Conservation (phyloP, 2,329 filamentous ascomycete species). For the Talaromyces sp. region DNA sequence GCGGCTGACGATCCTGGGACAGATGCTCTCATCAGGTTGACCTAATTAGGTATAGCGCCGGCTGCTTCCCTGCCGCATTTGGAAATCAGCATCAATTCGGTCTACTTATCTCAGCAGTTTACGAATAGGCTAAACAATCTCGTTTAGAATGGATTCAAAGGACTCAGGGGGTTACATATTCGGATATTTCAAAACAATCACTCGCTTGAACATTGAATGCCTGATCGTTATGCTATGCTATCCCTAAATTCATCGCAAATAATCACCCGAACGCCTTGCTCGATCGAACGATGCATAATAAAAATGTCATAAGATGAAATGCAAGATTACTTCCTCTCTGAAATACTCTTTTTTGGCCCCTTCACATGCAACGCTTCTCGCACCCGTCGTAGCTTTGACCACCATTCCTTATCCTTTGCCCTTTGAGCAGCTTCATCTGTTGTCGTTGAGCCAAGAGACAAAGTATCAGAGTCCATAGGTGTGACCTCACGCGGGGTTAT, state of each 20-base stretch:
- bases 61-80: constrained; percentile 12
- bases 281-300: not conserved
- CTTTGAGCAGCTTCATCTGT: constrained; percentile 45
- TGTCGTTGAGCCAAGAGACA: constrained; percentile 23
- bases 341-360: constrained; percentile 49
- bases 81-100: not conserved
- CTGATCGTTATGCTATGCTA: not conserved
- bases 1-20: constrained; percentile 7
- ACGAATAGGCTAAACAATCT: not conserved
- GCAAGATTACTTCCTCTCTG: constrained; percentile 3
- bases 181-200: not conserved
- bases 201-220: not conserved
- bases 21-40: constrained; percentile 2
- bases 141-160: not conserved
- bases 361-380: constrained; percentile 70
- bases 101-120: not conserved
- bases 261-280: constrained; percentile 4
- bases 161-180: not conserved
- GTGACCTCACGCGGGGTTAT: constrained; percentile 20
- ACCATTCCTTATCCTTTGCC: constrained; percentile 42
- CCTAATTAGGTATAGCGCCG: constrained; percentile 16
- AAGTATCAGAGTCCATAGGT: constrained; percentile 29
- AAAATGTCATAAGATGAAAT: not conserved
- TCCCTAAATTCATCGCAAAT: not conserved
- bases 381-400: constrained; percentile 57